Evolutionary conservation across 495 filamentous ascomycete genomes (phyloP).

Genomic region (Halenospora varia): DNA sequence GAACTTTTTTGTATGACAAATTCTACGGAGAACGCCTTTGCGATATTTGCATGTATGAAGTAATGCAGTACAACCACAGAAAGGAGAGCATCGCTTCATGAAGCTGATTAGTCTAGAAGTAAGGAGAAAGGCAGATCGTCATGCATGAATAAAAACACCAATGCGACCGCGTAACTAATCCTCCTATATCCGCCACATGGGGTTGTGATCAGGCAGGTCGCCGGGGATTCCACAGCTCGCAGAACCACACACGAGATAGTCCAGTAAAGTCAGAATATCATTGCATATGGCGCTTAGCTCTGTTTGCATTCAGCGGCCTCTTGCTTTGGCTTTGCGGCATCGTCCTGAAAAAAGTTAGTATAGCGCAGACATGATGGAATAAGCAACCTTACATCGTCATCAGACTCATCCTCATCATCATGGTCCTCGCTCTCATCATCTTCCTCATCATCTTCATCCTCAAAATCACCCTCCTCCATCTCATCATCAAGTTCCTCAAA

Average conservation of each 20-base stretch:
- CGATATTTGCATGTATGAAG: slow-evolving; percentile 19
- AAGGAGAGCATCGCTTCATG: slow-evolving; percentile 2
- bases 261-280: too few species aligned
- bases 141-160: slow-evolving; percentile 12
- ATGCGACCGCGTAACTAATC: slow-evolving; percentile 2
- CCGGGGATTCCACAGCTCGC: too few species aligned
- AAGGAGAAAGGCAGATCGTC: slow-evolving; percentile 4
- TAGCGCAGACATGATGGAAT: neutral
- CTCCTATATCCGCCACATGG: slow-evolving; percentile 4
- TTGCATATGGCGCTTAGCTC: slow-evolving; percentile 54
- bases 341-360: slow-evolving; percentile 61
- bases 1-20: slow-evolving; percentile 14
- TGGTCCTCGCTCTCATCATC: slow-evolving; percentile 88
- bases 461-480: slow-evolving; percentile 74
- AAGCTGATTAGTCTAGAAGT: slow-evolving; percentile 24
- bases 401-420: slow-evolving; percentile 84
- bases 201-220: neutral
- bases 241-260: slow-evolving; percentile 2
- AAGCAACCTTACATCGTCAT: slow-evolving; percentile 75
- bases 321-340: slow-evolving; percentile 93
- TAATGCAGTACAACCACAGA: slow-evolving; percentile 14
- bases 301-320: slow-evolving; percentile 99
- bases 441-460: slow-evolving; percentile 90
- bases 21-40: slow-evolving; percentile 20
- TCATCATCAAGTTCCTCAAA: slow-evolving; percentile 94